A percentile compares a stretch with the other conserved stretches of the same genome.
These are phyloP conservation scores for Xylaria sp. DNA, from an alignment of 2,329 filamentous ascomycete species.

Conservation along the genomic window DNA sequence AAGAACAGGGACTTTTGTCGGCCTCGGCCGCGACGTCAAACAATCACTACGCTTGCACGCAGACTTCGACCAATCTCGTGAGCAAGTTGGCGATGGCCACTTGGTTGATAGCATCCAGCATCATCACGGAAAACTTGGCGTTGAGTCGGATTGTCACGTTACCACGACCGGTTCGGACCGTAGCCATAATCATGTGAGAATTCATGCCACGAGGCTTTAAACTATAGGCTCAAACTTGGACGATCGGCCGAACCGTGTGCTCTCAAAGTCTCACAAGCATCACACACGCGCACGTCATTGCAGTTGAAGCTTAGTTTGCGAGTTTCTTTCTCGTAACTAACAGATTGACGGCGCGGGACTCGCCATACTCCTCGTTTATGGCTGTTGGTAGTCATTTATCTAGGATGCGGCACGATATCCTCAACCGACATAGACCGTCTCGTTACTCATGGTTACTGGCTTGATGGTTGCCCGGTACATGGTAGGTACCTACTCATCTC, in stretches of 20 bases:
- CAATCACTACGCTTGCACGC: neutral
- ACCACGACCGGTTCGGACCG: constrained; percentile 1
- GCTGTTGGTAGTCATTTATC: neutral
- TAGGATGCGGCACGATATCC: neutral
- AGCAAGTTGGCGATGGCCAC: constrained; percentile 4
- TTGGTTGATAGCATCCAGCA: neutral
- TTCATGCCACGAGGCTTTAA: constrained; percentile 34
- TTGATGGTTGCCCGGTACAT: neutral
- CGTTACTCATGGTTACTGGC: neutral
- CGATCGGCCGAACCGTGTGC: constrained; percentile 29
- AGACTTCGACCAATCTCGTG: constrained; percentile 1
- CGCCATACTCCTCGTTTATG: neutral
- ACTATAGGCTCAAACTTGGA: constrained; percentile 27
- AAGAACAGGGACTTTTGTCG: constrained; percentile 12
- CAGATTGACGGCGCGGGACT: constrained; percentile 1
- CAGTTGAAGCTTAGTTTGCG: constrained; percentile 22
- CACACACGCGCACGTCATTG: constrained; percentile 36
- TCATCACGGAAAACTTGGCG: constrained; percentile 7
- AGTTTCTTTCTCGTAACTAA: constrained; percentile 18
- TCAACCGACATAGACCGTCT: neutral
- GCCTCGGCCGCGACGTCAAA: constrained; percentile 1
- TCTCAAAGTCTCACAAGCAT: constrained; percentile 37
- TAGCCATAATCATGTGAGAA: constrained; percentile 30
- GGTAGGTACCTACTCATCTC: constrained; percentile 13
- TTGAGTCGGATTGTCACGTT: constrained; percentile 22